Conservation (phyloP, 2,329 filamentous ascomycete species). For the Aureobasidium sp. region DNA sequence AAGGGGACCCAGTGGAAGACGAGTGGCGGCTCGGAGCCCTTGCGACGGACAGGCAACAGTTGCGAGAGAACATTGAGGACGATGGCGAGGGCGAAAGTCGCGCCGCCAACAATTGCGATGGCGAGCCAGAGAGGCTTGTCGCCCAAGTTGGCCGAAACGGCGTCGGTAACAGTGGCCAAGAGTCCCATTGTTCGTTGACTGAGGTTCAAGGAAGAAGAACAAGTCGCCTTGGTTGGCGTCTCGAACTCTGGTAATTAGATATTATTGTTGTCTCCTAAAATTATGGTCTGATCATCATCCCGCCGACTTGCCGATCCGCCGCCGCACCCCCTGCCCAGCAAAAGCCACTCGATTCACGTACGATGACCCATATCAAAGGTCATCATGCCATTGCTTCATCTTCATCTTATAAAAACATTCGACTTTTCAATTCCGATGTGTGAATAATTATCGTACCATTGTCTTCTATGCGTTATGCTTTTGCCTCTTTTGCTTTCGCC, state of each 20-base stretch:
- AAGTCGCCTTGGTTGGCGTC: neutral
- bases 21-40: slow-evolving; percentile 59
- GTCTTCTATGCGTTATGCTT: slow-evolving; percentile 1
- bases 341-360: neutral
- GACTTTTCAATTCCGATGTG: neutral
- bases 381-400: neutral
- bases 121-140: slow-evolving; percentile 13
- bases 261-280: slow-evolving; percentile 7
- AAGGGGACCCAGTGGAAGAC: slow-evolving; percentile 62
- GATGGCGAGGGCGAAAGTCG: slow-evolving; percentile 51
- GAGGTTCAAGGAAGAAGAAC: neutral
- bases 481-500: slow-evolving; percentile 13
- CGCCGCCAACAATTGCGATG: slow-evolving; percentile 33
- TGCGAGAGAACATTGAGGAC: slow-evolving; percentile 75
- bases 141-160: slow-evolving; percentile 2
- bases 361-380: neutral
- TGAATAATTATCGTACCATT: neutral
- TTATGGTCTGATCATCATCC: slow-evolving; percentile 1
- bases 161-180: slow-evolving; percentile 7
- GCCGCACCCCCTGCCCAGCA: neutral
- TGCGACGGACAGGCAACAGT: slow-evolving; percentile 61
- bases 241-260: neutral
- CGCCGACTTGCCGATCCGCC: neutral
- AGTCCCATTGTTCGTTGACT: slow-evolving; percentile 6
- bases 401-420: neutral